Percentiles rank a stretch among this genome's conserved stretches.
phyloP scores from a whole-genome alignment of 2,329 filamentous ascomycete species.

The Seiridium cupressi region DNA sequence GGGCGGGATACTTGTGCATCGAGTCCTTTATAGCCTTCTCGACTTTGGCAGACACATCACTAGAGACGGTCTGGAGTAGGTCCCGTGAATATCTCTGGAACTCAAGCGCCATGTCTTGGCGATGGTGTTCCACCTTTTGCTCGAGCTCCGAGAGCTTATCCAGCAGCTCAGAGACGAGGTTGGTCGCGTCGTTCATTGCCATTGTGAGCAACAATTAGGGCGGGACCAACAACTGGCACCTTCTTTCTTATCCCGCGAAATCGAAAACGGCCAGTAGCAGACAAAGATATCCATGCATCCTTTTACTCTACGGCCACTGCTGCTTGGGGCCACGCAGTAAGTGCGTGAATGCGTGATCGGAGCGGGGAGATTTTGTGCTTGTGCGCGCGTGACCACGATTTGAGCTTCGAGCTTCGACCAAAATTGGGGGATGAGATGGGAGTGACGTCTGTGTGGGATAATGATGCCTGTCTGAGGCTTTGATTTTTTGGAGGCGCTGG shows the following conservation, averaged over 20 bases:
- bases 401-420: not conserved
- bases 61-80: slow-evolving; percentile 46
- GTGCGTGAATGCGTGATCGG: not conserved
- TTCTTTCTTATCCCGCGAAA: slow-evolving; percentile 11
- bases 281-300: slow-evolving; percentile 15
- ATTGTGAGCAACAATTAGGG: slow-evolving; percentile 13
- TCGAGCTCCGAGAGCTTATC: slow-evolving; percentile 56
- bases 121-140: slow-evolving; percentile 54
- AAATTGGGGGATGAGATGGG: not conserved
- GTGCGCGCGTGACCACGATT: not conserved
- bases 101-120: slow-evolving; percentile 54
- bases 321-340: no score
- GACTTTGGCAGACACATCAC: slow-evolving; percentile 44
- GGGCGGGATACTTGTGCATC: slow-evolving; percentile 42
- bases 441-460: not conserved
- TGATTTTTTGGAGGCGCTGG: not conserved
- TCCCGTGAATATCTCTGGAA: slow-evolving; percentile 54
- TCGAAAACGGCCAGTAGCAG: slow-evolving; percentile 17
- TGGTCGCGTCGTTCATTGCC: slow-evolving; percentile 47
- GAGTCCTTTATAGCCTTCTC: slow-evolving; percentile 44
- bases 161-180: slow-evolving; percentile 50
- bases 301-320: not conserved
- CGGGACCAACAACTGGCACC: not conserved
- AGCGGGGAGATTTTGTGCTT: not conserved
- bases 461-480: not conserved